Base-by-base conservation (phyloP, 2,329 filamentous ascomycete genomes). In the Pseudocercospora fijiensis region DNA sequence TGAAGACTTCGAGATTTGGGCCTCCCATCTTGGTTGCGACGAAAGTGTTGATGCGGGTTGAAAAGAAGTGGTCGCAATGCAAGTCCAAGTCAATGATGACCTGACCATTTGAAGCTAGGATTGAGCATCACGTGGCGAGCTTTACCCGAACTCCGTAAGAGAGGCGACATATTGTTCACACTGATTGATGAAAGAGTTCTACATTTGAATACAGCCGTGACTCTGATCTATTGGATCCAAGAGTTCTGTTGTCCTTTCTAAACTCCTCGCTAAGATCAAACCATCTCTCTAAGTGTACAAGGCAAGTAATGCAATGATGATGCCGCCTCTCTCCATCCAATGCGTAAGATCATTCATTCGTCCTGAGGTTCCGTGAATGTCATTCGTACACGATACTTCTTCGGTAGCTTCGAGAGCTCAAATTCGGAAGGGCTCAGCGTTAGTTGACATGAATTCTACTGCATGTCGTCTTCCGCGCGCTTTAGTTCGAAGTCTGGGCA, bases 1-100 rank as follows among this genome's bases (percentile, higher is more conserved):
- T 98, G 85, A 96, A 93, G 69, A 97, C 87, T 82, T 98, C 94
- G 64, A 98, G 86, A 78, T 96, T 97, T 27, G 93, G 86, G 59
- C 93, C 92, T 58, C 86, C 91, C 87, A 96, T 84, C 70, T 74
- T 83, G 63, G 53, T 28, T 20, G 28, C 28, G 45, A 41, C 5
- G 37, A 41, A 41, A 1, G 37, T 41, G 37, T 41, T 41, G 37
- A 8, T 41, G 37, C 6, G 20, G 24, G 13, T 1, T n/a, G 1
- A 5, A 49, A 9, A 49, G 45, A 26, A 26, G 9, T 49, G 28
- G 11, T 26, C 22, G 53, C 28, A 22, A 11, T n/a, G 33, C 28
- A 41, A 53, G 51, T 53, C 1, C 27, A 30, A 63, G 61, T 61
- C 55, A 58, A 58, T 61, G 53, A 63, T 66, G 64, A 55, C 47